Conservation (phyloP, 2,329 filamentous ascomycete genomes). For the Mycogone perniciosa region DNA sequence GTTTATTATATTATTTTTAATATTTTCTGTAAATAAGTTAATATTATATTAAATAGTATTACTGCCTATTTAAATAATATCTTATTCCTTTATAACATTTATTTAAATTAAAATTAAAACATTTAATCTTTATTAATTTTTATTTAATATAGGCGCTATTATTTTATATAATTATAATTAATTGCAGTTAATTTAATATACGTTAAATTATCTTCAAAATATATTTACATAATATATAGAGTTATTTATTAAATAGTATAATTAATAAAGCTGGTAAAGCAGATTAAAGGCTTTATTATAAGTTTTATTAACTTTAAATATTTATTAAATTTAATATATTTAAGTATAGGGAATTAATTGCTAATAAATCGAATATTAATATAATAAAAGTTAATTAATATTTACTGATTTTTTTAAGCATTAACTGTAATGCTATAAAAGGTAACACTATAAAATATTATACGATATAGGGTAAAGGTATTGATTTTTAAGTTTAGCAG, state of each 20-base stretch:
- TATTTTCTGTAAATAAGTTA: background rate
- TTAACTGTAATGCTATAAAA: no score
- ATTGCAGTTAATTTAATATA: background rate
- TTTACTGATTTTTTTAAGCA: no score
- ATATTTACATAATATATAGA: background rate
- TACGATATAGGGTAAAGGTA: background rate
- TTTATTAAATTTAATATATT: background rate
- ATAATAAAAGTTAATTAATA: no score
- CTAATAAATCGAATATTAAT: background rate
- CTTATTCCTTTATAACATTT: no score
- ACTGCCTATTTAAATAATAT: no score
- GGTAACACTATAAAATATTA: no score
- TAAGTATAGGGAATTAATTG: background rate
- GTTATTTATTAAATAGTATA: background rate
- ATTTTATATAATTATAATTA: background rate
- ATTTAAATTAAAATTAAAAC: no score
- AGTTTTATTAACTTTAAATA: no score
- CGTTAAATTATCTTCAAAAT: conserved; percentile 6
- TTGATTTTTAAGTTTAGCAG: no score
- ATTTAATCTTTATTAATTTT: background rate
- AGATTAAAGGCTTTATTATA: no score
- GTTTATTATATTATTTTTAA: background rate
- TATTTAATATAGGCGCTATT: background rate
- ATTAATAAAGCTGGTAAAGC: no score
- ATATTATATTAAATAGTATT: no score